These are phyloP conservation scores for Metschnikowia continentalis DNA, from an alignment of 805 yeast species.

Conservation along the genomic window DNA sequence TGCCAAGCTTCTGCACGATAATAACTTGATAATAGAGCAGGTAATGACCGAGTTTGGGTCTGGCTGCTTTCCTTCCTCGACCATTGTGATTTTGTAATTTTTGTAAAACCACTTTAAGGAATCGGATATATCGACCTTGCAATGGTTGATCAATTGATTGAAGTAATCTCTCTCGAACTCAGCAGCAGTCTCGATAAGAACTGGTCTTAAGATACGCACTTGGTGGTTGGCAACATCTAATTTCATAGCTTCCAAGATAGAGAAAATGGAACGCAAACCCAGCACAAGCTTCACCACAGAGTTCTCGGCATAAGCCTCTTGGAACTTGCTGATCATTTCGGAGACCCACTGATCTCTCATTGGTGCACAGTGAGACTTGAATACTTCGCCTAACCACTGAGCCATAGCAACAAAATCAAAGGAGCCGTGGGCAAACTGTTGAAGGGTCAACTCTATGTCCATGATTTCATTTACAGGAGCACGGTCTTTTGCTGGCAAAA, in stretches of 20 bases:
- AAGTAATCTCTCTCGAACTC: conserved; percentile 87
- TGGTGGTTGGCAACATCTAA: conserved; percentile 94
- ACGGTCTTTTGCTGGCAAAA: conserved; percentile 76
- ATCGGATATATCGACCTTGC: conserved; percentile 56
- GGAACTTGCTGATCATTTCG: conserved; percentile 65
- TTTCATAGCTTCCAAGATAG: conserved; percentile 89
- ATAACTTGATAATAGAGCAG: conserved; percentile 54
- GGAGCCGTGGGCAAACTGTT: conserved; percentile 68
- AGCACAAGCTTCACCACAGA: conserved; percentile 56
- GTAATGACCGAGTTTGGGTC: conserved; percentile 39
- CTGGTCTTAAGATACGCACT: conserved; percentile 79
- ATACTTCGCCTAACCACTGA: conserved; percentile 68
- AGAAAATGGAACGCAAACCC: conserved; percentile 73
- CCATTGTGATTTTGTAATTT: conserved; percentile 23
- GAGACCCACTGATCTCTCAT: conserved; percentile 90
- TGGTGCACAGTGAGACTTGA: conserved; percentile 92
- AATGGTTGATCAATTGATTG: conserved; percentile 45
- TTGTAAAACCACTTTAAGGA: conserved; percentile 64
- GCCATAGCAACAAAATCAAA: conserved; percentile 69
- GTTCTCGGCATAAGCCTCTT: conserved; percentile 43
- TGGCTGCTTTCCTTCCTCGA: conserved; percentile 13
- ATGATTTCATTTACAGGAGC: conserved; percentile 62
- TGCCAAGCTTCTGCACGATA: conserved; percentile 77
- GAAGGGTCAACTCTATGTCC: conserved; percentile 72
- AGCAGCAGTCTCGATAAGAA: conserved; percentile 78